Conservation (phyloP, 2,329 filamentous ascomycete genomes). For the Biscogniauxia mediterranea region DNA sequence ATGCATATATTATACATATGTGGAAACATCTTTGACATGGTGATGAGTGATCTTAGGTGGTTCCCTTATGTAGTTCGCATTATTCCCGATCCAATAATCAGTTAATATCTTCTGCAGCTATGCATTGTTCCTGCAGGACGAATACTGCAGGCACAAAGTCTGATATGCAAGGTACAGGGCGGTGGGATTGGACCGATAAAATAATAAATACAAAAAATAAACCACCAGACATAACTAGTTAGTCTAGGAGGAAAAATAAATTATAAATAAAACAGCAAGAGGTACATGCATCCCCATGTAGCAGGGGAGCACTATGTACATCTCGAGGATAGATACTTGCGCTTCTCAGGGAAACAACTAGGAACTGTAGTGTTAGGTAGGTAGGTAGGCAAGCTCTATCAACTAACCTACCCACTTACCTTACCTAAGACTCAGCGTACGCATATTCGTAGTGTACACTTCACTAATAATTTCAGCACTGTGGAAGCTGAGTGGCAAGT, state of each 20-base stretch:
- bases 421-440: background rate
- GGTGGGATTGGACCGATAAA: background rate
- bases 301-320: background rate
- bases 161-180: slow-evolving; percentile 31
- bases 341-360: background rate
- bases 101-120: slow-evolving; percentile 19
- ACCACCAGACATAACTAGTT: background rate
- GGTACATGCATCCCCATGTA: background rate
- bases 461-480: slow-evolving; percentile 16
- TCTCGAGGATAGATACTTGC: background rate
- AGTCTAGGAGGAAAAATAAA: background rate
- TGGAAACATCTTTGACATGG: background rate
- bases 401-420: background rate
- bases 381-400: background rate
- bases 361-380: no score
- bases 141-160: slow-evolving; percentile 30
- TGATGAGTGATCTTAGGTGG: background rate
- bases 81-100: slow-evolving; percentile 12
- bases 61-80: background rate
- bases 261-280: background rate
- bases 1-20: background rate
- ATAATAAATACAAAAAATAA: background rate
- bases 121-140: slow-evolving; percentile 33
- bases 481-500: slow-evolving; percentile 17
- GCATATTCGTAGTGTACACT: slow-evolving; percentile 11